Evolutionary conservation across 2,329 filamentous ascomycete species (phyloP).

Genomic region (Fusarium phyllophilum): DNA sequence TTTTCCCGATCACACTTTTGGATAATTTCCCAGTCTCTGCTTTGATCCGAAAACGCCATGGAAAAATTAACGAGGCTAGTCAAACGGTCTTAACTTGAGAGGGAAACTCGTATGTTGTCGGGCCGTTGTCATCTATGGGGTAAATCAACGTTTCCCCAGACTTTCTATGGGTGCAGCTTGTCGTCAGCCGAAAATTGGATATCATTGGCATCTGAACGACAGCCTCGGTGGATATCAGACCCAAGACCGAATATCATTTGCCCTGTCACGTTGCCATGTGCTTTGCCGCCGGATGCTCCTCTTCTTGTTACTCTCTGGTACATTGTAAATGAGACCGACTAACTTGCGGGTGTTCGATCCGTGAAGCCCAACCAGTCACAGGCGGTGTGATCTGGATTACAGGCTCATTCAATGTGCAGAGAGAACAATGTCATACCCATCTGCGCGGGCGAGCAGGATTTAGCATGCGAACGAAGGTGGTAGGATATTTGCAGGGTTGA

Average conservation of each 20-base stretch:
- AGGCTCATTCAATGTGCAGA: conserved; percentile 15
- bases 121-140: conserved; percentile 6
- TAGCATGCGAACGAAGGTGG: background rate
- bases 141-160: conserved; percentile 20
- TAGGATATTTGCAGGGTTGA: background rate
- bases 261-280: conserved; percentile 12
- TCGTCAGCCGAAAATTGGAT: background rate
- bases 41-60: conserved; percentile 9
- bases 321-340: conserved; percentile 14
- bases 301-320: conserved; percentile 11
- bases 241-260: conserved; percentile 1
- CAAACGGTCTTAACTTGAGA: background rate
- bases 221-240: conserved; percentile 18
- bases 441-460: background rate
- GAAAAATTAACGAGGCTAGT: background rate
- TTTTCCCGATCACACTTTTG: conserved; percentile 1
- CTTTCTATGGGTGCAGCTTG: conserved; percentile 3
- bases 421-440: background rate
- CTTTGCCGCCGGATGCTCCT: background rate
- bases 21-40: conserved; percentile 1
- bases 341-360: conserved; percentile 28
- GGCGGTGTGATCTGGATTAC: background rate
- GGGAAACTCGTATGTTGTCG: conserved; percentile 5
- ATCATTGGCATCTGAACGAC: conserved; percentile 14
- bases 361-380: conserved; percentile 21